Conservation (phyloP, 2,329 filamentous ascomycete genomes). For the Tolypocladium guangdongense region DNA sequence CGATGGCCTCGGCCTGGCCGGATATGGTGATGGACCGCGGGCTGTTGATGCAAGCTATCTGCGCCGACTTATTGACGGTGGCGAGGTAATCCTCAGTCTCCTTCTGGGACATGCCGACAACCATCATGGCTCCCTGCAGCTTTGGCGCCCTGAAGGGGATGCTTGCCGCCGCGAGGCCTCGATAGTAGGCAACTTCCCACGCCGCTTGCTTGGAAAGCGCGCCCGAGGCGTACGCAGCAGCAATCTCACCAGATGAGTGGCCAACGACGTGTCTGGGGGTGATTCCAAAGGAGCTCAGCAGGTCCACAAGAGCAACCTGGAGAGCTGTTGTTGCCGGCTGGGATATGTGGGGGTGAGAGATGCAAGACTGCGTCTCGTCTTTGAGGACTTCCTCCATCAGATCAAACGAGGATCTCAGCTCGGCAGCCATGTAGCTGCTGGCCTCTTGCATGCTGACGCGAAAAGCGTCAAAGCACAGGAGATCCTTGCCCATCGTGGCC, state of each 20-base stretch:
- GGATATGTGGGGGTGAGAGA: conserved; percentile 24
- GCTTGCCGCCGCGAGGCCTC: conserved; percentile 23
- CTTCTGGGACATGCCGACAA: conserved; percentile 20
- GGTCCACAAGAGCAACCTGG: conserved; percentile 30
- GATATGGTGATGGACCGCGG: conserved; percentile 32
- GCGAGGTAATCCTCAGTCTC: conserved; percentile 18
- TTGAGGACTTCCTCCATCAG: conserved; percentile 25
- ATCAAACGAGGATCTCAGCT: conserved; percentile 20
- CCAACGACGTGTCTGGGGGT: conserved; percentile 25
- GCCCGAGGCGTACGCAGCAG: conserved; percentile 29
- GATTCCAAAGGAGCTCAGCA: conserved; percentile 22
- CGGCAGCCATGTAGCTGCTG: conserved; percentile 16
- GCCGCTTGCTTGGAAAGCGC: conserved; percentile 24
- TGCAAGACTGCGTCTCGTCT: conserved; percentile 10
- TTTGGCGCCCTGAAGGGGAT: conserved; percentile 15
- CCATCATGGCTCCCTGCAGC: conserved; percentile 30
- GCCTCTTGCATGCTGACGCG: conserved; percentile 24
- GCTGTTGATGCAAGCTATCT: conserved; percentile 34
- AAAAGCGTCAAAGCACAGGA: conserved; percentile 31
- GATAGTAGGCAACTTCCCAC: conserved; percentile 30
- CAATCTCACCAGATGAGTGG: conserved; percentile 37
- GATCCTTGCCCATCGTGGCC: conserved; percentile 29
- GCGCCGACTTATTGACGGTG: conserved; percentile 9
- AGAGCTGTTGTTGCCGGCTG: conserved; percentile 31
- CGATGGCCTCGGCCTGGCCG: conserved; percentile 22